These are phyloP conservation scores for Microcyclosporella mali DNA, from an alignment of 2,329 filamentous ascomycete genomes.

Conservation along the genomic window DNA sequence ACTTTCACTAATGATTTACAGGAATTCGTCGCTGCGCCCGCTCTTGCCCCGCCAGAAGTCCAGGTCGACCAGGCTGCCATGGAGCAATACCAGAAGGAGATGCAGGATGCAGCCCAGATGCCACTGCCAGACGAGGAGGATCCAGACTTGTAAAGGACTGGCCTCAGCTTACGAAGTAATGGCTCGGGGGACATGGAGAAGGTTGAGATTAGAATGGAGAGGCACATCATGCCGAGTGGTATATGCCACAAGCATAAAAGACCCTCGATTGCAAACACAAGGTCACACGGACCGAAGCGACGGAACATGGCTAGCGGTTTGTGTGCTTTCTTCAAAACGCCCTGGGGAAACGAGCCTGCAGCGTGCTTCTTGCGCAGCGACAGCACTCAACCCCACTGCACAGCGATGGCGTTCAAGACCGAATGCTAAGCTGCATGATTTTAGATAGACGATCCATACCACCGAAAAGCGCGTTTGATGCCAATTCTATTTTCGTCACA, in stretches of 20 bases:
- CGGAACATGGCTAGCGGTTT: conserved; percentile 23
- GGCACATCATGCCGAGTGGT: conserved; percentile 11
- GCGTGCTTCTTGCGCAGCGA: conserved; percentile 12
- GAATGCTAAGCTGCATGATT: conserved; percentile 18
- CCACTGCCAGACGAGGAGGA: conserved; percentile 95
- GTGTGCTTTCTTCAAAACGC: conserved; percentile 18
- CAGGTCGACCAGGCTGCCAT: conserved; percentile 79
- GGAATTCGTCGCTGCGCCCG: conserved; percentile 95
- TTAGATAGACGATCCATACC: conserved; percentile 27
- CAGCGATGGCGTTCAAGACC: conserved; percentile 23
- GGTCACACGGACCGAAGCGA: conserved; percentile 24
- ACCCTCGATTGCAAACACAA: conserved; percentile 12
- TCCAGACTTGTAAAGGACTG: conserved; percentile 49
- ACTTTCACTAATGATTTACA: conserved; percentile 37
- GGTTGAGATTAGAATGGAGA: conserved; percentile 10
- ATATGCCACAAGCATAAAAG: conserved; percentile 13
- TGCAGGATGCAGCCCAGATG: conserved; percentile 70
- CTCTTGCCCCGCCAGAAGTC: conserved; percentile 89
- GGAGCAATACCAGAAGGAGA: conserved; percentile 79
- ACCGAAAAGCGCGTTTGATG: conserved; percentile 19
- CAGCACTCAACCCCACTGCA: conserved; percentile 16
- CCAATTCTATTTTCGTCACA: background rate
- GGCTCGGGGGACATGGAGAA: conserved; percentile 14
- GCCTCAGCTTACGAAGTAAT: conserved; percentile 15
- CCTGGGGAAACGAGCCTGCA: conserved; percentile 13